These are phyloP conservation scores for Beta lomatogona DNA, from an alignment of 179 eudicot genomes.

Conservation along the genomic window DNA sequence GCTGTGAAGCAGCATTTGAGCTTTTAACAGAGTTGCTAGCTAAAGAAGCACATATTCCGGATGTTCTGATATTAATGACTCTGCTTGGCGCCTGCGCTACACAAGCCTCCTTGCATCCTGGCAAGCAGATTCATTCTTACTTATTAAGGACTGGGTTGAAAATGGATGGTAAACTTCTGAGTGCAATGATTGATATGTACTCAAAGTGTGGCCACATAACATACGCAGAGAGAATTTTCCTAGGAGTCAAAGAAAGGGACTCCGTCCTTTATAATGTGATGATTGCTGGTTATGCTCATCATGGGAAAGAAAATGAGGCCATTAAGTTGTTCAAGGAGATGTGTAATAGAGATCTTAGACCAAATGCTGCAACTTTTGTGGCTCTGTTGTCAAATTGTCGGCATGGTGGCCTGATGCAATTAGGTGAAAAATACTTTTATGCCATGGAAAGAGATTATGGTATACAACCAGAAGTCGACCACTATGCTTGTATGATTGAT, in stretches of 20 bases:
- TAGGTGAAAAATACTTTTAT: conserved; percentile 63
- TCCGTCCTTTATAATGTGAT: conserved; percentile 74
- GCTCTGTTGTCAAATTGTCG: conserved; percentile 90
- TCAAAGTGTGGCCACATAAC: conserved; percentile 80
- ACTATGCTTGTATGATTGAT: conserved; percentile 92
- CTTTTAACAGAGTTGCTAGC: conserved; percentile 50
- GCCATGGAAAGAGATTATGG: conserved; percentile 58
- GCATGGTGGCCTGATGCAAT: conserved; percentile 69
- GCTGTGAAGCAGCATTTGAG: conserved; percentile 56
- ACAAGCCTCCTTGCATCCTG: conserved; percentile 62
- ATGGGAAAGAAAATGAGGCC: conserved; percentile 71
- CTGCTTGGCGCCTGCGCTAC: conserved; percentile 70
- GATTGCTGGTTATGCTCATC: conserved; percentile 84
- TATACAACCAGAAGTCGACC: conserved; percentile 66
- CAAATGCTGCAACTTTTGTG: conserved; percentile 75
- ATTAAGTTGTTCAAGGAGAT: conserved; percentile 60
- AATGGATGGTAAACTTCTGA: conserved; percentile 54
- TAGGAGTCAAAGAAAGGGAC: conserved; percentile 38
- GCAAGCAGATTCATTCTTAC: conserved; percentile 78
- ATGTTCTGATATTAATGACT: conserved; percentile 52
- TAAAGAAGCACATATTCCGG: conserved; percentile 40
- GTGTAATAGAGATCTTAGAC: conserved; percentile 46
- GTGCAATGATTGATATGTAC: conserved; percentile 84
- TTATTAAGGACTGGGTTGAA: conserved; percentile 44
- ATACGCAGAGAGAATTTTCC: conserved; percentile 58